A percentile compares a stretch with the other conserved stretches of the same genome.
phyloP scores from a whole-genome alignment of 2,329 filamentous ascomycete species.

The Apiospora kogelbergensis region DNA sequence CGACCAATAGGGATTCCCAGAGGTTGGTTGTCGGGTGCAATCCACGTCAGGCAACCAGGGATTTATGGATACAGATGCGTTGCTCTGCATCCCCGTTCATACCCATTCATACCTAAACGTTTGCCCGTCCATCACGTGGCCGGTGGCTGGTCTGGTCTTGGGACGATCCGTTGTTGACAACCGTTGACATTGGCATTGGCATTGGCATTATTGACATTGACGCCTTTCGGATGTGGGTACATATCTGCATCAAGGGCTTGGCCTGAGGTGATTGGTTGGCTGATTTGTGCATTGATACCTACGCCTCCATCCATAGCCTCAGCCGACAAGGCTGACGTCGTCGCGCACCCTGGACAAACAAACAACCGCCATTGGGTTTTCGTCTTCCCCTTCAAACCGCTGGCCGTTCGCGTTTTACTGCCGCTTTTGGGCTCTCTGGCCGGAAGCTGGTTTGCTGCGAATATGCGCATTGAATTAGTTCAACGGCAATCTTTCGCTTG shows the following conservation, averaged over 20 bases:
- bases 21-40: neutral
- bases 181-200: too few relatives aligned
- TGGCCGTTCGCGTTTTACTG: neutral
- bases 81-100: too few relatives aligned
- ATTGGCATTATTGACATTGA: neutral
- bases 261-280: neutral
- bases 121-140: too few relatives aligned
- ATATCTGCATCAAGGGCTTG: neutral
- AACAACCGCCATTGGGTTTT: too few relatives aligned
- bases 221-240: neutral
- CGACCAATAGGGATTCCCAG: neutral
- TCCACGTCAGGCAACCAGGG: neutral
- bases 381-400: too few relatives aligned
- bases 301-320: neutral
- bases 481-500: neutral
- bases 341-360: neutral
- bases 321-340: neutral
- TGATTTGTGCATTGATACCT: neutral
- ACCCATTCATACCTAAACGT: too few relatives aligned
- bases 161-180: too few relatives aligned
- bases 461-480: neutral
- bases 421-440: constrained; percentile 3
- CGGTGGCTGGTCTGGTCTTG: too few relatives aligned
- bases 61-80: neutral
- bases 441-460: neutral